Base-by-base conservation (phyloP, 192 early-diverging fungal genomes). In the Geosiphon pyriformis region DNA sequence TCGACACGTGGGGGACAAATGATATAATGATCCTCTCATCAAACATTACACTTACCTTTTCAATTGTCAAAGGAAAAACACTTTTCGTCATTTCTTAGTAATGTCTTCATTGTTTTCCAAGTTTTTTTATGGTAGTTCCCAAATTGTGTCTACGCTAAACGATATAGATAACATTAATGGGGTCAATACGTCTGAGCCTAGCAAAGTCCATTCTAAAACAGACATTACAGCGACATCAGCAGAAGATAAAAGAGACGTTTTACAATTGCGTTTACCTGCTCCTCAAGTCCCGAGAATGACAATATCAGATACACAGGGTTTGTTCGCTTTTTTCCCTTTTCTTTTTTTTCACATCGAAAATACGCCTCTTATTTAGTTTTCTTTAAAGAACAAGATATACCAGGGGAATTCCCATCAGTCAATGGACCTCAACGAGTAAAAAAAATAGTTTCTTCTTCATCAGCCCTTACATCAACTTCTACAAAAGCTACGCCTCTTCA, bases 361-460 rank as follows among this genome's bases (percentile, higher is more conserved):
- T 42, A 42, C 6, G 15, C 15, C 6, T 10, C 6, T 10, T 42
- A 6, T 42, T 42, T 42, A 42, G 37, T 57, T 2, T 27, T 57
- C 23, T 12, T 20, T 25, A 22, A 53, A 7, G 23, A 25, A 20
- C 17, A 29, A 31, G 55, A 57, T 17, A 3, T 20, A 17, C 29
- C 27, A 29, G 8, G 27, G 18, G 42, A 18, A 3, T 62, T 62
- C 33, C 60, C 46, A 29, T 25, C 17, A 3, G n/a, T 11, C 20
- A 46, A 62, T 25, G 46, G 60, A 15, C 60, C 60, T n/a, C 60
- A 62, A 48, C 60, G 60, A 10, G 26, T 29, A 56, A 56, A 56
- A 56, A 7, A 2, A 27, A 56, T 7, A 2, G 18, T 52, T 20
- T 20, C 10, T 6, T 42, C 37, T 52, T 22, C 50, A 52, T 20